Conservation (phyloP, 352 stramenopile genomes). For the Pythium biforme region DNA sequence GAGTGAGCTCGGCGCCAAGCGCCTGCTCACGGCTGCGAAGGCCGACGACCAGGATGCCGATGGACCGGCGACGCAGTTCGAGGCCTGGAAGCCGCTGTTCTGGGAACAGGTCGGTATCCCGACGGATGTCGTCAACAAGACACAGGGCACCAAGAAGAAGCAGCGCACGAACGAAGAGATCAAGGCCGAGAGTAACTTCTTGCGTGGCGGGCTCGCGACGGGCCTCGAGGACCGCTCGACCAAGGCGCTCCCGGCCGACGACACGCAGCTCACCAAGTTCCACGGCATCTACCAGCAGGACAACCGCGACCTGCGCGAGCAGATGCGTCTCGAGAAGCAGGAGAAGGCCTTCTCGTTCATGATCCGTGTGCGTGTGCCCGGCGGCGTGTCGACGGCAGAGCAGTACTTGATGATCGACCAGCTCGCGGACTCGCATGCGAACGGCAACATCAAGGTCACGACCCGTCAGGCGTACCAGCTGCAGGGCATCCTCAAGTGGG, state of each 20-base stretch:
- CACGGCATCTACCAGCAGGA: constrained; percentile 98
- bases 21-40: constrained; percentile 52
- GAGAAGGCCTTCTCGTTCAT: constrained; percentile 96
- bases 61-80: constrained; percentile 67
- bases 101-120: constrained; percentile 77
- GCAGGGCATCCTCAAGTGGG: constrained; percentile 96
- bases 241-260: constrained; percentile 63
- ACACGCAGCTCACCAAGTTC: constrained; percentile 93
- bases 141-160: constrained; percentile 52
- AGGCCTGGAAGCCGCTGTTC: constrained; percentile 69
- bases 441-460: constrained; percentile 94
- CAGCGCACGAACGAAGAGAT: constrained; percentile 84
- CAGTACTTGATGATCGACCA: constrained; percentile 95
- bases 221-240: constrained; percentile 73
- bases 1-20: constrained; percentile 69
- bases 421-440: constrained; percentile 90
- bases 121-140: constrained; percentile 45
- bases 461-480: constrained; percentile 97
- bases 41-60: constrained; percentile 85
- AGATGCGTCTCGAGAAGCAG: constrained; percentile 76
- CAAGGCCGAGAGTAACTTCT: constrained; percentile 75
- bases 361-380: constrained; percentile 96
- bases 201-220: constrained; percentile 66
- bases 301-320: constrained; percentile 87
- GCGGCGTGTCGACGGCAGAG: constrained; percentile 90